These are phyloP conservation scores for Mycena citricolor DNA, from an alignment of 1,284 basidiomycete genomes.

Conservation along the genomic window DNA sequence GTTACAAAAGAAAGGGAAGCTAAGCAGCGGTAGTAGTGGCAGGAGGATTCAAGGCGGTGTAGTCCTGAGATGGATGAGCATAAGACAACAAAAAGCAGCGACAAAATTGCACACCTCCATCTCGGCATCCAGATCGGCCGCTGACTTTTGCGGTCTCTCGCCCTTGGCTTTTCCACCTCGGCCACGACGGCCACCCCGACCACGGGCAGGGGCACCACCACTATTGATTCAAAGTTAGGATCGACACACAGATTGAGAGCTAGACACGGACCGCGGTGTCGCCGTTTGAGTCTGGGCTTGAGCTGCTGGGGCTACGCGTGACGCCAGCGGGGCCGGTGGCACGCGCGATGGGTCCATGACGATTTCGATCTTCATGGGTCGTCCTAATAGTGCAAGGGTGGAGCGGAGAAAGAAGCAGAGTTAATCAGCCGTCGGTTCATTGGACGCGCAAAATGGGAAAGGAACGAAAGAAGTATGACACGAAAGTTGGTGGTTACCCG, in stretches of 20 bases:
- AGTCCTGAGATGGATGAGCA: conserved; percentile 29
- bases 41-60: conserved; percentile 61
- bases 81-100: background rate
- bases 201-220: conserved; percentile 33
- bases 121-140: conserved; percentile 77
- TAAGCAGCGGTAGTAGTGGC: conserved; percentile 36
- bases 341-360: conserved; percentile 82
- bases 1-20: conserved; percentile 15
- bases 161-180: conserved; percentile 63
- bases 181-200: conserved; percentile 49
- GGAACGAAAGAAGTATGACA: conserved; percentile 32
- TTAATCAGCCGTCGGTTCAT: conserved; percentile 66
- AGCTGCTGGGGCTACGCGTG: conserved; percentile 62
- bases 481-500: conserved; percentile 39
- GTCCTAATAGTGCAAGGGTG: conserved; percentile 56
- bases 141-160: conserved; percentile 67
- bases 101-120: conserved; percentile 68
- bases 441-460: conserved; percentile 42
- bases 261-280: conserved; percentile 23
- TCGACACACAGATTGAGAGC: background rate
- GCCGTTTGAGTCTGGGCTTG: conserved; percentile 51
- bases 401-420: conserved; percentile 37
- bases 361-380: conserved; percentile 98
- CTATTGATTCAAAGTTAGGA: conserved; percentile 6
- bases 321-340: conserved; percentile 59